Conservation (phyloP, 352 stramenopile genomes). For the Globisporangium cederbergense region DNA sequence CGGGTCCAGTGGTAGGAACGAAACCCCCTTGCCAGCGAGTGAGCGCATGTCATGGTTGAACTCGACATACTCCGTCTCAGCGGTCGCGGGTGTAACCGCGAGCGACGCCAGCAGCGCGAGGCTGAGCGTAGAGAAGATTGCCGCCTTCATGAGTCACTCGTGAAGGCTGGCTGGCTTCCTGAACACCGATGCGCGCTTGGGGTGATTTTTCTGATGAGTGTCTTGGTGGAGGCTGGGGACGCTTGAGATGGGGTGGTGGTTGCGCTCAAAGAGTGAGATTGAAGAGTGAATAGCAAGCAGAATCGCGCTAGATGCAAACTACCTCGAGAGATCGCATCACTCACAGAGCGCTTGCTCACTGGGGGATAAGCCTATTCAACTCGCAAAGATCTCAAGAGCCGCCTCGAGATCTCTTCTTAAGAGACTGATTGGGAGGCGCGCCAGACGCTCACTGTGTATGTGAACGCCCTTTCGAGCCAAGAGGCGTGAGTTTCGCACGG, state of each 20-base stretch:
- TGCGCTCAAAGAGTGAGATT: neutral
- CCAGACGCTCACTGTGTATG: neutral
- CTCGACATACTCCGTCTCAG: slow-evolving; percentile 2
- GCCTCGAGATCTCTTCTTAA: neutral
- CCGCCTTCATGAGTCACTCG: slow-evolving; percentile 3
- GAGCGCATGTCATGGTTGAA: slow-evolving; percentile 18
- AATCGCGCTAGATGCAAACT: neutral
- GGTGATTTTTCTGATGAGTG: neutral
- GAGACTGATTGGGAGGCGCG: neutral
- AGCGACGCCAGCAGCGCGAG: neutral
- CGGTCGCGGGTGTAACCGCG: neutral
- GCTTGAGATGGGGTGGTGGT: neutral
- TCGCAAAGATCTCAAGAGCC: neutral
- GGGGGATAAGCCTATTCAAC: neutral
- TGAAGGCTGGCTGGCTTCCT: neutral
- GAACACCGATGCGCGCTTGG: slow-evolving; percentile 1
- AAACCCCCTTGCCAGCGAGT: slow-evolving; percentile 8
- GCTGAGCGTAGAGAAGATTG: neutral
- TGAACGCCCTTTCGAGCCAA: neutral
- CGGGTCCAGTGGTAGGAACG: slow-evolving; percentile 10
- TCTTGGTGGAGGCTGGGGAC: neutral
- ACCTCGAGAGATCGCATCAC: neutral
- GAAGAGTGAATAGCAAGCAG: neutral
- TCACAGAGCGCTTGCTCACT: neutral
- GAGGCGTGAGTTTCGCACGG: neutral